These are phyloP conservation scores for Aspergillus aculeatinus DNA, from an alignment of 2,329 filamentous ascomycete species.

Conservation along the genomic window DNA sequence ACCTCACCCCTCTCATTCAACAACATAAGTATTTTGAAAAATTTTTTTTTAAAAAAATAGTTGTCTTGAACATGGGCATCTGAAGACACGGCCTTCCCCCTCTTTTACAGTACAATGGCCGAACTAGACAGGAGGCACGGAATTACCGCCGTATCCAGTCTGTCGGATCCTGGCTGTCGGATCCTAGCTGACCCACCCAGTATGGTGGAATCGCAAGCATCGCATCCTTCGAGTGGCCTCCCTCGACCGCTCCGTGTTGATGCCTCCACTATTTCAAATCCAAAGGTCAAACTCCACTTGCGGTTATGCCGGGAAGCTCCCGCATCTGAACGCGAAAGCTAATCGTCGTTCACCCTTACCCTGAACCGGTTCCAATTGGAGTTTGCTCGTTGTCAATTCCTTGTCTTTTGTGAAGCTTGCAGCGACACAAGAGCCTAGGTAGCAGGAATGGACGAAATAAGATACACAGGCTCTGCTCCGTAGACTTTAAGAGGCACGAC, in stretches of 20 bases:
- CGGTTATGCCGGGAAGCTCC: conserved; percentile 6
- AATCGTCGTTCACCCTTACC: not conserved
- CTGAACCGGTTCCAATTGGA: not conserved
- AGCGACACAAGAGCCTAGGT: not conserved
- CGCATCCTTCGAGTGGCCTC: conserved; percentile 15
- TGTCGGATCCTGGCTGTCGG: conserved; percentile 25
- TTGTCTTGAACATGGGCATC: too few species aligned
- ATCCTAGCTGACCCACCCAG: conserved; percentile 18
- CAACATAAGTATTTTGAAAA: too few species aligned
- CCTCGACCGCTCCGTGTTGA: conserved; percentile 5
- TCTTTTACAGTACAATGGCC: not conserved
- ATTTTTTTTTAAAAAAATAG: too few species aligned
- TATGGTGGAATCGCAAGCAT: conserved; percentile 18
- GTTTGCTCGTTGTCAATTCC: not conserved
- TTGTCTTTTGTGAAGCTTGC: not conserved
- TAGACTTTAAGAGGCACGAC: too few species aligned
- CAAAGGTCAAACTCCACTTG: conserved; percentile 4
- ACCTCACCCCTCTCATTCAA: not conserved
- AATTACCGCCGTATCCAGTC: conserved; percentile 22
- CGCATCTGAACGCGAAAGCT: not conserved
- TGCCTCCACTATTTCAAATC: conserved; percentile 5
- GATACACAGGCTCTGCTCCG: not conserved
- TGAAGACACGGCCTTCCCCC: not conserved
- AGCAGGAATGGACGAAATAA: not conserved
- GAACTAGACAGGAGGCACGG: conserved; percentile 4